phyloP scores from a whole-genome alignment of 371 early-diverging fungal species.

The Zychaea mexicana region DNA sequence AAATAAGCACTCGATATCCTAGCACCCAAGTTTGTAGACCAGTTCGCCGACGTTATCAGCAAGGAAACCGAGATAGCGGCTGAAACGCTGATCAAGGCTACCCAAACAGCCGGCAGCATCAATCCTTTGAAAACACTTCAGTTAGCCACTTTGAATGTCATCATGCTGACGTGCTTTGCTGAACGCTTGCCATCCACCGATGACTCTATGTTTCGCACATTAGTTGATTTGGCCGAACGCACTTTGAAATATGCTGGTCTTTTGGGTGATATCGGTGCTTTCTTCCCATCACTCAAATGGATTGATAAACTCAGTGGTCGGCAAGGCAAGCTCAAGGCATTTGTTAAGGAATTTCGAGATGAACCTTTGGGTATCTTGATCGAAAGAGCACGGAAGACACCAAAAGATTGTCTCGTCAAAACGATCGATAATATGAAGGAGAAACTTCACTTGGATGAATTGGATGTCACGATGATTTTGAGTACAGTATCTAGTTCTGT shows the following conservation, averaged over 20 bases:
- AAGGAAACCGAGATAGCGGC: slow-evolving; percentile 2
- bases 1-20: slow-evolving; percentile 6
- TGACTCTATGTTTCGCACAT: slow-evolving; percentile 6
- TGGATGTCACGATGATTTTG: slow-evolving; percentile 9
- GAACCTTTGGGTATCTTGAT: background rate
- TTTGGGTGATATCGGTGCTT: slow-evolving; percentile 11
- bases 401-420: slow-evolving; percentile 15
- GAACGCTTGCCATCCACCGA: slow-evolving; percentile 4
- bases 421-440: slow-evolving; percentile 13
- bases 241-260: background rate
- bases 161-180: slow-evolving; percentile 10
- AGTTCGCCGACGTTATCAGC: background rate
- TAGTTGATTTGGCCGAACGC: slow-evolving; percentile 6
- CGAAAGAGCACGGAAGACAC: background rate
- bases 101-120: background rate
- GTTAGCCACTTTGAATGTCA: slow-evolving; percentile 12
- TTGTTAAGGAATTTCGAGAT: slow-evolving; percentile 10
- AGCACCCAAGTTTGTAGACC: slow-evolving; percentile 11
- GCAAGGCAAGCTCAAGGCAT: background rate
- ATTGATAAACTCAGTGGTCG: background rate
- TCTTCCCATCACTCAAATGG: slow-evolving; percentile 10
- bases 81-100: background rate
- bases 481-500: too few species aligned
- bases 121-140: slow-evolving; percentile 10
- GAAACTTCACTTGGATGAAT: slow-evolving; percentile 13